These are phyloP conservation scores for Colletotrichum somersetense DNA, from an alignment of 2,329 filamentous ascomycete species.

Conservation along the genomic window DNA sequence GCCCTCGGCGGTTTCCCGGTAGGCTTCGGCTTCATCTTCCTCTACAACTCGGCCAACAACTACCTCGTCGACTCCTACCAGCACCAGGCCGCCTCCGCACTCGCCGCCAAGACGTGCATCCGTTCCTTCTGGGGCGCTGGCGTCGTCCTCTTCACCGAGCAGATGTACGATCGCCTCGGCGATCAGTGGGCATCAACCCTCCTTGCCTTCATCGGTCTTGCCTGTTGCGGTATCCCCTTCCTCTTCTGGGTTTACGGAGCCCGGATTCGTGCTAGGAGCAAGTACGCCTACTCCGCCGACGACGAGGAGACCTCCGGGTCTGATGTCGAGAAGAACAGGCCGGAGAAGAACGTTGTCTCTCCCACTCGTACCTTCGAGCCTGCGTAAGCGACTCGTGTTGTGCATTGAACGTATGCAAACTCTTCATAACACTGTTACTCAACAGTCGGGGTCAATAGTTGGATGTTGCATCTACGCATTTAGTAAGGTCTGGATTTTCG, in stretches of 20 bases:
- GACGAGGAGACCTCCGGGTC: slow-evolving; percentile 56
- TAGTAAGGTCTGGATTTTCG: neutral
- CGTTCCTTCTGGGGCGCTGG: slow-evolving; percentile 84
- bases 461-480: neutral
- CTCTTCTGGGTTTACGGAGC: slow-evolving; percentile 85
- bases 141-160: slow-evolving; percentile 82
- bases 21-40: slow-evolving; percentile 85
- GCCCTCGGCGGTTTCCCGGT: slow-evolving; percentile 78
- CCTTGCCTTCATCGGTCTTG: slow-evolving; percentile 79
- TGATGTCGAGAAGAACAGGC: slow-evolving; percentile 55
- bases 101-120: slow-evolving; percentile 85
- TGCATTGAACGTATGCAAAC: neutral
- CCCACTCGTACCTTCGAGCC: slow-evolving; percentile 35
- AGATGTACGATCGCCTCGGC: slow-evolving; percentile 81
- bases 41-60: slow-evolving; percentile 84
- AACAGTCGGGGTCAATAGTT: neutral
- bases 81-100: slow-evolving; percentile 82
- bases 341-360: slow-evolving; percentile 32
- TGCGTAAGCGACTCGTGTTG: slow-evolving; percentile 6
- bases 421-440: neutral
- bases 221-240: slow-evolving; percentile 86
- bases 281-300: slow-evolving; percentile 78
- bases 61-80: slow-evolving; percentile 76
- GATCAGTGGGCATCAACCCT: slow-evolving; percentile 82
- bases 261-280: slow-evolving; percentile 74